Evolutionary conservation across 176 grass and related monocot genomes (phyloP), one percentile per base, ranked within the genome.

Genomic region (Themeda triandra): DNA sequence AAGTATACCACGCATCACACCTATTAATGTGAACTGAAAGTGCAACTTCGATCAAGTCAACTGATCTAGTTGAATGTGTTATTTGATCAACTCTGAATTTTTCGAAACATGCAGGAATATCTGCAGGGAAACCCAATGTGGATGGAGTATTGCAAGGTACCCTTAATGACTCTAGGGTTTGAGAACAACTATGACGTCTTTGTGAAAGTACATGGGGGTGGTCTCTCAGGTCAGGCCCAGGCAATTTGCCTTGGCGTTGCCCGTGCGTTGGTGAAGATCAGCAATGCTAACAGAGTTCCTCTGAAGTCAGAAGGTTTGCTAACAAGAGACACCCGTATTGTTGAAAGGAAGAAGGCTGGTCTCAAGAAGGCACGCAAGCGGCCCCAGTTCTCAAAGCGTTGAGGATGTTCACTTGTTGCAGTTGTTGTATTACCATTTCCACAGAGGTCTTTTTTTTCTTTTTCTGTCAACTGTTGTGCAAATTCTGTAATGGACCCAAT

Each of bases 321-420:
- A 39, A 96, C 93, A 0, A 93, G 96, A 90, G 96, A 99, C 81
- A 88, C 96, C 33, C 93, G 96, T 81, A 71, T 99, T 12, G 96
- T 99, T n/a, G 96, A 99, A 75, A 92, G 96, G 77, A 99, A 99
- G 93, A 99, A 99, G 79, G 82, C 92, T 30, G 96, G 96, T 69
- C 89, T 95, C 21, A 99, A 77, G 85, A 99, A 99, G 88, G 96
- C 96, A 62, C 91, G 96, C 66, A 99, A 99, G 86, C 84, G 86
- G 21, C 91, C 93, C 23, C 96, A 99, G 66, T 99, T 71, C 86
- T 99, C 93, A 36, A 99, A 99, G 89, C 96, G 96, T 92, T 99
- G 79, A 82, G 63, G 29, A 77, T 39, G 29, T 82, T 66, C 73
- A 80, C 6, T 27, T 85, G 21, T 66, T 75, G 66, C 76, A 72